Evolutionary conservation across 2,329 filamentous ascomycete genomes (phyloP), one percentile per base, ranked within the genome.

Genomic region (Alternaria metachromatica): DNA sequence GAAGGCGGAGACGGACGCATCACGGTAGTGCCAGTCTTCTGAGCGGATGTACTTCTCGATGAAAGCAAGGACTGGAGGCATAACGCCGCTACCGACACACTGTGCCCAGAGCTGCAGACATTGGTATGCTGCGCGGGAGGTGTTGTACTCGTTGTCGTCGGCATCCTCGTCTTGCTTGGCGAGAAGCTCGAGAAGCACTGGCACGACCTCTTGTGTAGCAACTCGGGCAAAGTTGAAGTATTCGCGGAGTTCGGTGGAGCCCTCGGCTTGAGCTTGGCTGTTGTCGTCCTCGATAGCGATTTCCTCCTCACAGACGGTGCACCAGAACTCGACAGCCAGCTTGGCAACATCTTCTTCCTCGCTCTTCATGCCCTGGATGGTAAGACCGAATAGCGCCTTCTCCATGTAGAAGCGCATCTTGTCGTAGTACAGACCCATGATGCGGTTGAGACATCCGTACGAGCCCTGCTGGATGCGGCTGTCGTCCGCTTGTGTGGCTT

Each of bases 401-500:
- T 99, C 96, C 96, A 99, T 99, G 85, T 99, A 99, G 84, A 97
- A 99, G 76, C 94, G 91, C 96, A 99, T 99, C 85, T 97, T 96
- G 77, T 99, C 96, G 81, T 99, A 99, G 87, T 99, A 99, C 68
- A 97, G 88, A 65, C 88, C 92, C 96, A 99, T 99, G 82, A 99
- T 98, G 76, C 96, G 90, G 87, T 99, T 99, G 72, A 99, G 85
- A 81, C 96, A 98, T 74, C 96, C 96, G 80, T 97, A 99, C 46
- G 96, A 93, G 65, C 94, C 94, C 80, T 97, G 93, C 82, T 98
- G 94, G 81, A 99, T 96, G 78, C 94, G 89, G 63, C 88, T 88
- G 81, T 99, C 96, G 1, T 92, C 87, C 73, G 95, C 94, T 84
- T 99, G 96, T 59, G 96, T 99, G 73, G 96, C 96, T 85, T 99